Evolutionary conservation across 768 basidiomycete species (phyloP).

Genomic region (Antrodiella citrinella): DNA sequence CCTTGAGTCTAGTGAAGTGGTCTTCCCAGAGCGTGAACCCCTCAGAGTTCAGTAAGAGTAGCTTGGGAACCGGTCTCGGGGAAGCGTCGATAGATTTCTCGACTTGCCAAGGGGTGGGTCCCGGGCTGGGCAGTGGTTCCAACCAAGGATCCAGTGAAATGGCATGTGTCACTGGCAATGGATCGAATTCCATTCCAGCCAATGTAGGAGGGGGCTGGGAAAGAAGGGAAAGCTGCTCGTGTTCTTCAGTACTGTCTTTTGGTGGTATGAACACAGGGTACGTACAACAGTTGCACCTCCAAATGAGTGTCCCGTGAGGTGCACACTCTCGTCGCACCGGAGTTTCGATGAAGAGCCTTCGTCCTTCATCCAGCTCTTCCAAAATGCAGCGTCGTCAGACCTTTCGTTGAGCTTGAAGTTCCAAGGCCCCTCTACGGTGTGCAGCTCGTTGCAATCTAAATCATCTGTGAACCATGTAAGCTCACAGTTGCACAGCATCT

Average conservation of each 20-base stretch:
- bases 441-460: conserved; percentile 1
- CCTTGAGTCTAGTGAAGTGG: conserved; percentile 55
- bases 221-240: conserved; percentile 44
- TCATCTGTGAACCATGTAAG: conserved; percentile 17
- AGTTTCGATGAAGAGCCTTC: conserved; percentile 31
- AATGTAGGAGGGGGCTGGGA: conserved; percentile 36
- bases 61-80: conserved; percentile 6
- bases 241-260: background rate
- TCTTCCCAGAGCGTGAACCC: conserved; percentile 72
- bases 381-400: conserved; percentile 10
- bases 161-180: conserved; percentile 47
- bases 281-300: conserved; percentile 47
- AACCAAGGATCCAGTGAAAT: conserved; percentile 81
- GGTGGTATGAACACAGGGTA: conserved; percentile 1
- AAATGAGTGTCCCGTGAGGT: conserved; percentile 47
- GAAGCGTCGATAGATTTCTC: conserved; percentile 6
- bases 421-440: conserved; percentile 13
- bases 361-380: conserved; percentile 31
- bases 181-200: conserved; percentile 21
- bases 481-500: conserved; percentile 19
- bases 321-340: conserved; percentile 26
- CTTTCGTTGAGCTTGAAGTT: conserved; percentile 7
- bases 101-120: conserved; percentile 25
- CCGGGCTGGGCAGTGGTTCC: conserved; percentile 61
- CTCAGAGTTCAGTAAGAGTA: conserved; percentile 72